Evolutionary conservation across 371 early-diverging fungal species (phyloP).

Genomic region (Apophysomyces trapeziformis): DNA sequence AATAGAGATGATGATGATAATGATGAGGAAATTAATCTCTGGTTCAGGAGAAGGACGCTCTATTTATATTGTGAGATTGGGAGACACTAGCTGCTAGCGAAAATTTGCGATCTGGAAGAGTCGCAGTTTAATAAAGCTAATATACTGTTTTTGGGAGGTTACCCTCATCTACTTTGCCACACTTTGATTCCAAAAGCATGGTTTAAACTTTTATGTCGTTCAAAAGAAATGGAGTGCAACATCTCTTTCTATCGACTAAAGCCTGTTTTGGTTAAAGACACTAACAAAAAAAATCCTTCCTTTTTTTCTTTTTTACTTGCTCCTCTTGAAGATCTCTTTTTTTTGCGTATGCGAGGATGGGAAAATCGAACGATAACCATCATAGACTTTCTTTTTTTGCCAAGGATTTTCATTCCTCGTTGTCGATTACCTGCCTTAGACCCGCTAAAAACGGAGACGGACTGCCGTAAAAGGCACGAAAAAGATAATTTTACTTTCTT

Average conservation of each 20-base stretch:
- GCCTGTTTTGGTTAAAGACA: too few relatives aligned
- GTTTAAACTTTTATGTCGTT: not conserved
- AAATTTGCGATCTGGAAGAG: not conserved
- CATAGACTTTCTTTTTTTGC: too few relatives aligned
- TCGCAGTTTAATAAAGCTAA: not conserved
- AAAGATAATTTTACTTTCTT: not conserved
- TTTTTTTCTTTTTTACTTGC: too few relatives aligned
- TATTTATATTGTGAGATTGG: too few relatives aligned
- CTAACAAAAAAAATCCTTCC: too few relatives aligned
- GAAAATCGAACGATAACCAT: too few relatives aligned
- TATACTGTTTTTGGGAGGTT: constrained; percentile 1
- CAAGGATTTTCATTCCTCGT: too few relatives aligned
- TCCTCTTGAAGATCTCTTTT: too few relatives aligned
- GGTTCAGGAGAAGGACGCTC: too few relatives aligned
- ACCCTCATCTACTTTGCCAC: constrained; percentile 4
- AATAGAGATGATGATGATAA: not conserved
- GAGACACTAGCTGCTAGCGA: not conserved
- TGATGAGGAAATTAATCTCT: not conserved
- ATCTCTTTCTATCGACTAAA: too few relatives aligned
- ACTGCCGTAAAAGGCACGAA: not conserved
- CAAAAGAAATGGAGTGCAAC: not conserved
- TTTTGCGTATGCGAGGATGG: too few relatives aligned
- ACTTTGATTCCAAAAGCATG: constrained; percentile 2
- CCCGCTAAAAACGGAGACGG: not conserved
- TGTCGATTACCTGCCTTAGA: too few relatives aligned